Evolutionary conservation across 495 filamentous ascomycete species (phyloP), one percentile per base, ranked within the genome.

Genomic region (Penicillium waksmanii): DNA sequence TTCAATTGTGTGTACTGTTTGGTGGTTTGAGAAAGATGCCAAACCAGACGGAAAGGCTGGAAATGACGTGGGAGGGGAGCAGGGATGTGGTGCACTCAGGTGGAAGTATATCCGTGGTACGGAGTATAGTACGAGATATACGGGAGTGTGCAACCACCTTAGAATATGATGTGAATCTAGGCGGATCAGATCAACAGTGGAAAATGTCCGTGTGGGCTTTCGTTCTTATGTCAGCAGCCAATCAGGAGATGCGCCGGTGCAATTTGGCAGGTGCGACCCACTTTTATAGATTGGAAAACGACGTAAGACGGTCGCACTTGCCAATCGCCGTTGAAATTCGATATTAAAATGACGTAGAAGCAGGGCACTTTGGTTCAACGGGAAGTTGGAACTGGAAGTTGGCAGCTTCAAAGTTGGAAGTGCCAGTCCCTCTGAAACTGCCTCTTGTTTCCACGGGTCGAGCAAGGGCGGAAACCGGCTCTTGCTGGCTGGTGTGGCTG

Each of bases 261-360:
- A 62, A 46, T 63, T 57, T 56, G 52, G 52, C 63, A 54, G 46
- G 40, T 60, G 53, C 27, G 23, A 3, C 52, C 61, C 64, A 62
- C 64, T 59, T 55, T 65, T 61, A 66, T 69, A 69, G 35, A 65
- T 67, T 67, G 65, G 64, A 18, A 35, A 59, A 53, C 46, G 64
- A 66, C 64, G 66, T 66, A 62, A 63, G 53, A 56, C 58, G 44
- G 56, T 58, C 61, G 54, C 52, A 27, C 18, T 18, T 49, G 43
- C 36, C 54, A 23, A 18, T 23, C 44, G 10, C 18, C n/a, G 18
- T 36, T 50, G n/a, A 40, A 18, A 65, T 44, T 57, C 61, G 46
- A 64, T 62, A 44, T 44, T 44, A 44, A 44, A 44, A 44, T 44
- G 42, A 44, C 42, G 42, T 44, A 17, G 42, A 48, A 48, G 54